These are phyloP conservation scores for Ceratobasidium sp. DNA, from an alignment of 1,284 basidiomycete species.

Conservation along the genomic window DNA sequence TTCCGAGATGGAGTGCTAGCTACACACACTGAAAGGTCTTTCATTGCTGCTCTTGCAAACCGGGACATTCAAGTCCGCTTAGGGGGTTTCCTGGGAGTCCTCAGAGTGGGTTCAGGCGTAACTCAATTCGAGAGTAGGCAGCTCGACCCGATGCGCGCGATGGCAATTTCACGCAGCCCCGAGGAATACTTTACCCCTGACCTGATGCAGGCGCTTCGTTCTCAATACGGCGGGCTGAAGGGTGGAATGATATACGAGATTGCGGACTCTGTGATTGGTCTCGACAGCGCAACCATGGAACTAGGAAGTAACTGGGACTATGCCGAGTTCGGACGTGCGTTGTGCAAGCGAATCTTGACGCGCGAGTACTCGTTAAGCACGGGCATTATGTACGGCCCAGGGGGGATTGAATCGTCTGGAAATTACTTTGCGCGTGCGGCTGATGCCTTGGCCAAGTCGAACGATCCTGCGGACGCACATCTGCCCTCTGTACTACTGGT, in stretches of 20 bases:
- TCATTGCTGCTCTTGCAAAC: constrained; percentile 32
- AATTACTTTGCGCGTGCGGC: constrained; percentile 14
- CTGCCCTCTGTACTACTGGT: constrained; percentile 8
- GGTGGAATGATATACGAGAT: constrained; percentile 40
- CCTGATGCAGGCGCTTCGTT: constrained; percentile 30
- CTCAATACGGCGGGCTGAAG: constrained; percentile 38
- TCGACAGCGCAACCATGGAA: background rate
- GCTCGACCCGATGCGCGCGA: constrained; percentile 21
- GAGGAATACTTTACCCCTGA: constrained; percentile 33
- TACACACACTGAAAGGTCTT: constrained; percentile 5
- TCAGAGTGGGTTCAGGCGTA: constrained; percentile 15
- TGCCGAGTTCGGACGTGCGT: constrained; percentile 13
- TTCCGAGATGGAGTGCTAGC: constrained; percentile 15
- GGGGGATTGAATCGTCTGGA: constrained; percentile 1
- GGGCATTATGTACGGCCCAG: constrained; percentile 2
- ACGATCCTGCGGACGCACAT: constrained; percentile 23
- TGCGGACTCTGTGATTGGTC: background rate
- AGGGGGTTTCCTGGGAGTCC: constrained; percentile 6
- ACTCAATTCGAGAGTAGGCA: constrained; percentile 15
- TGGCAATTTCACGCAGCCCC: constrained; percentile 8
- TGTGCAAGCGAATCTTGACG: constrained; percentile 18
- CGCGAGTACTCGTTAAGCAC: constrained; percentile 18
- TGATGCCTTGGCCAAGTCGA: constrained; percentile 9
- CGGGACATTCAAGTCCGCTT: constrained; percentile 22
- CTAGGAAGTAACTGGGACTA: background rate